Base-by-base conservation (phyloP, 2,329 filamentous ascomycete species). In the Kalmusia sp. region DNA sequence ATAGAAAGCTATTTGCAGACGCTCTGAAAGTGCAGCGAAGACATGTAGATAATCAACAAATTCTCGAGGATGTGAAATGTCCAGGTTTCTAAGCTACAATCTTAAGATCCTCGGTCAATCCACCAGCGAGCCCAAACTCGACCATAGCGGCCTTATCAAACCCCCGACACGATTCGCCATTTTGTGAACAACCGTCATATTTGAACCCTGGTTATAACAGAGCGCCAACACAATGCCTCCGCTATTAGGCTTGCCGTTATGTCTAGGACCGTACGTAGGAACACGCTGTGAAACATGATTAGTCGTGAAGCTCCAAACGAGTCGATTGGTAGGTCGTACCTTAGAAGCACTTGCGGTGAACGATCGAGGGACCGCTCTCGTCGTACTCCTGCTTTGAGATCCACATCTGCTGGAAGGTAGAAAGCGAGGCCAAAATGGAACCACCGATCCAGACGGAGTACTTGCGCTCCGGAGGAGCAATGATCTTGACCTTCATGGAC, bases 351-450 rank as follows among this genome's bases (percentile, higher is more conserved):
- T 97, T 98, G 89, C 93, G 91, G 90, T 98, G 93, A 76, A 98
- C 93, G 78, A 98, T 98, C 77, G 93, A 97, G 74, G 93, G 95
- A 84, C 93, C 93, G 81, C 90, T 95, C 92, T 98, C 95, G 86
- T 99, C 95, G 89, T 98, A 98, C 87, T 98, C 93, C 86, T 99
- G 95, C 92, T 99, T 99, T 75, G 95, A 99, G 89, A 99, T 98
- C 95, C 95, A 99, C 95, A 99, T 99, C 86, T 99, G 95, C 87
- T 99, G 95, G 93, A 99, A 99, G 82, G 95, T 99, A 71, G 95
- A 99, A 75, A 99, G 91, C 65, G 95, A 99, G 73, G 95, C 95
- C 77, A 99, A 84, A 84, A 99, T 99, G 81, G 95, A 99, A 88
- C 95, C 95, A 95, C 95, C 95, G 80, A 99, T 99, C 95, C 95